Evolutionary conservation across 768 basidiomycete genomes (phyloP), one percentile per base, ranked within the genome.

Genomic region (Lyophyllum semitale): DNA sequence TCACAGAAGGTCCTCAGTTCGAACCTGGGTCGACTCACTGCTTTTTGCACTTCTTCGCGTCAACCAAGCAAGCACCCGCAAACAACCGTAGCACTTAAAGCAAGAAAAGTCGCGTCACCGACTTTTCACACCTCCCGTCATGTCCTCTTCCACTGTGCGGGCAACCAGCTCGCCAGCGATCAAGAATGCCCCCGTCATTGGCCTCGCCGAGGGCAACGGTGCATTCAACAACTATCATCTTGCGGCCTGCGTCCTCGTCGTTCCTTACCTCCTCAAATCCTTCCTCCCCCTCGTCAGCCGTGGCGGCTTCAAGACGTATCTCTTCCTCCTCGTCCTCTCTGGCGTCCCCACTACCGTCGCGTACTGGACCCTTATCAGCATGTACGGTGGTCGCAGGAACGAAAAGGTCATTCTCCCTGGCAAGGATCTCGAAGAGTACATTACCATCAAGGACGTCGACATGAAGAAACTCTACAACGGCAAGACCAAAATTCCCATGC

Each of bases 401-500:
- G 87, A 91, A 60, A 94, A 95, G 77, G 87, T 95, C 64, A 66
- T 74, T 25, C 76, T 98, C 22, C 95, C 97, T 3, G 88, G 88
- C 57, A 91, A 88, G 72, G 83, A 89, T 64, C 84, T 97, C 56
- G 89, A 91, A 63, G 83, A 90, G 61, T 99, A 98, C 70, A 90
- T 98, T 66, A 89, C 87, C 42, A 88, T 98, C 75, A 87, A 92
- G 57, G 93, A 96, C 75, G 72, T 76, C 0, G 89, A 87, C 55
- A 81, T 98, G 68, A 91, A 85, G 77, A 78, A 80, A 27, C 77
- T 84, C 55, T 98, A 95, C 76, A 73, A 83, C 29, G 89, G 87
- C 60, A 91, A 87, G 73, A 83, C 86, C 63, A 98, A 97, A 74
- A 98, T 99, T 54, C 95, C 95, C 48, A 95, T 97, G 88, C 96